These are phyloP conservation scores for Tolypocladium tropicale DNA, from an alignment of 2,329 filamentous ascomycete species.

Conservation along the genomic window DNA sequence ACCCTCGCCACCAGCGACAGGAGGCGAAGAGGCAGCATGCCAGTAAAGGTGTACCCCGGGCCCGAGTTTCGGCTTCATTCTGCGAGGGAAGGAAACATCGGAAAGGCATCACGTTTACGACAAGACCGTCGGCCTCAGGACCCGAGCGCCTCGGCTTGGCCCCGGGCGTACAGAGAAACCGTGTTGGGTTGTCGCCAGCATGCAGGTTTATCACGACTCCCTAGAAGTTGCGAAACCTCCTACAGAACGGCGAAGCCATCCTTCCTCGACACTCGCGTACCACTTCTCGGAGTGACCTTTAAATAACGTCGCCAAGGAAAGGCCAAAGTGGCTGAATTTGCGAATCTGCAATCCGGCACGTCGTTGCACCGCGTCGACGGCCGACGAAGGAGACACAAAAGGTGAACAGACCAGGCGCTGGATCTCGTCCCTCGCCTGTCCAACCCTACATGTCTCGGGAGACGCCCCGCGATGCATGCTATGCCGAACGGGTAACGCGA, in stretches of 20 bases:
- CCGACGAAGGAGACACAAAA: not conserved
- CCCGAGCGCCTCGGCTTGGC: not conserved
- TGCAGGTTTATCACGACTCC: not conserved
- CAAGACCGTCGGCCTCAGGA: no score
- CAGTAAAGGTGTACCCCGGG: no score
- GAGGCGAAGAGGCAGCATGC: not conserved
- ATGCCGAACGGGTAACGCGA: not conserved
- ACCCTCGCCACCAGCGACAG: not conserved
- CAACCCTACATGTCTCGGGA: not conserved
- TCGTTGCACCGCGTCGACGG: not conserved
- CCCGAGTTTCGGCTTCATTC: no score
- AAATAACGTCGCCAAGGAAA: not conserved
- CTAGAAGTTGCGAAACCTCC: not conserved
- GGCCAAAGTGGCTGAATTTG: not conserved
- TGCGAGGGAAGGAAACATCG: not conserved
- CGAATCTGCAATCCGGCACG: not conserved
- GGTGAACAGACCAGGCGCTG: not conserved
- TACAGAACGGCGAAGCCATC: not conserved
- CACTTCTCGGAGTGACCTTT: not conserved
- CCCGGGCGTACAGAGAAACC: not conserved
- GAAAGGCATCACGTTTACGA: not conserved
- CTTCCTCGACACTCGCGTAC: not conserved
- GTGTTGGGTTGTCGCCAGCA: not conserved
- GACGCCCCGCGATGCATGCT: not conserved
- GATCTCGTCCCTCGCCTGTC: not conserved